Base-by-base conservation (phyloP, 179 eudicot species). In the Sideroxylon spinosum region DNA sequence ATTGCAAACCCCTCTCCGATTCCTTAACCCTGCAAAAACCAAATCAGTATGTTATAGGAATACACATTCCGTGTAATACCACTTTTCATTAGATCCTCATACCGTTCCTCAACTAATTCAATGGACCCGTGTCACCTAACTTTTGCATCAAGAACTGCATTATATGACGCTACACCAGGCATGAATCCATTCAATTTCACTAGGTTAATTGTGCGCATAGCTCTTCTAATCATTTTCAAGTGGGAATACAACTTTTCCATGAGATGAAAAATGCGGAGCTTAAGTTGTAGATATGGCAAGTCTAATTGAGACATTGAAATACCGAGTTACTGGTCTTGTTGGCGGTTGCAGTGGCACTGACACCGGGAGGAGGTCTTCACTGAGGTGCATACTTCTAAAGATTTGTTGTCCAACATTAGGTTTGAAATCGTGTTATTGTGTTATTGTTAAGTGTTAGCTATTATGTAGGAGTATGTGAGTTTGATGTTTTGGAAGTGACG, bases 191-290 rank as follows among this genome's bases (percentile, higher is more conserved):
- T 86, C 48, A 49, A 53, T 68, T 86, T 85, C 22, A 98, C 93
- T 37, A 89, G 87, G 62, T 44, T 26, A 37, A 95, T 84, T 2
- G 88, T 85, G 64, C 82, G 82, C 63, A 86, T 59, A 78, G 90
- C 98, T 72, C 85, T 88, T 53, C 91, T 88, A 60, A 93, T 80
- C 88, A 91, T 83, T 12, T 81, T 85, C 82, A 92, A 79, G 50
- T 72, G 78, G 28, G 91, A 86, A 69, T 91, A 92, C 0, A 91
- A 84, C 67, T 92, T 95, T 61, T 90, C 92, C 85, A 91, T 65
- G 86, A 93, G 86, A 84, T 95, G 37, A 95, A 87, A 5, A 95
- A 98, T 0, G 86, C 90, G 6, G 99, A 93, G 81, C 85, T 86
- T 17, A 97, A 89, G 81, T 78, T 68, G 78, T 81, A 92, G 4